Base-by-base conservation (phyloP, 805 yeast genomes). In the Kluyveromyces dobzhanskii region DNA sequence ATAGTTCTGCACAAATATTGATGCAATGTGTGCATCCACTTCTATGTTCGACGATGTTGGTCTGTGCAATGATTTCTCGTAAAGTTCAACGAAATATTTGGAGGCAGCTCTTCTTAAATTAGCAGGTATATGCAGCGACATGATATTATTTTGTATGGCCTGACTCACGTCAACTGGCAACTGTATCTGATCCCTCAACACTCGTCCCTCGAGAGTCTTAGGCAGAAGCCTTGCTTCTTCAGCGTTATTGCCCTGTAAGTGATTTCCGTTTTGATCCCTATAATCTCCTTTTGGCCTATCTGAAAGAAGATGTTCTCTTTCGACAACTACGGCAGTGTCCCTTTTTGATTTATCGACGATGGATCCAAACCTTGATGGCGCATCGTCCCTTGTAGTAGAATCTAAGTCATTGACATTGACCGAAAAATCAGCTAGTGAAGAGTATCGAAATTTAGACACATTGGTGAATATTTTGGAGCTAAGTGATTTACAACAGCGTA, bases 11-110 rank as follows among this genome's bases (percentile, higher is more conserved):
- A 84, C 64, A 51, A 90, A 86, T 9, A 82, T 69, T 0, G 88
- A 80, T 0, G 85, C 88, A 28, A 90, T 76, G 44, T 81, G 82
- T 2, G 92, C 76, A 57, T 88, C 95, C 1, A 81, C 82, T 35
- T 81, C 86, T 39, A 64, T 44, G 18, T 61, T 64, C 0, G 67
- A 56, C 34, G 45, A 51, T 1, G 76, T 62, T 3, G 71, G 73
- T 32, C 64, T 58, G 44, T 79, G 85, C 1, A 83, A 58, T 42
- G 72, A 76, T 1, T 69, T 70, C 12, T 72, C 70, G 17, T 67
- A 67, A 38, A 85, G 49, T 4, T 66, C 62, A 34, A 71, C 66
- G 51, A 70, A 81, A 21, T 76, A 57, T 34, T 61, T 63, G 0
- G 85, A 80, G 1, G 78, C 86, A 9, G 76, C 68, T 40, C 72